These are phyloP conservation scores for Colletotrichum lentis DNA, from an alignment of 2,329 filamentous ascomycete genomes.

Conservation along the genomic window DNA sequence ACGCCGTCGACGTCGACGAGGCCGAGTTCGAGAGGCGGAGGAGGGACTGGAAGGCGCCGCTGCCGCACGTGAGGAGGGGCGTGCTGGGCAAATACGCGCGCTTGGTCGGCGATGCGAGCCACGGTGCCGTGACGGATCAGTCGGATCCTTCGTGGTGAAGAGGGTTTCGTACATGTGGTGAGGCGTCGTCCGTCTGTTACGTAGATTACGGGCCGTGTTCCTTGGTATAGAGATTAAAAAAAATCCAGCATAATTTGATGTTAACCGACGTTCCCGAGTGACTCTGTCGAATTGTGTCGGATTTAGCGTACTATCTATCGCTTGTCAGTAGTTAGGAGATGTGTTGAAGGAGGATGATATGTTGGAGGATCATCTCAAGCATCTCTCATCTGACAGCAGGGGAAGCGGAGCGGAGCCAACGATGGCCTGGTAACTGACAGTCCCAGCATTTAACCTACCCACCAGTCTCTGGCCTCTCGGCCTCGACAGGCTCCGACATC, in stretches of 20 bases:
- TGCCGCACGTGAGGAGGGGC: conserved; percentile 78
- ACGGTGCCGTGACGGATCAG: conserved; percentile 86
- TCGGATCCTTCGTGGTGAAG: conserved; percentile 42
- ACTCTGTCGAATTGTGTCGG: no score
- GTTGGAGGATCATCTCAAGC: no score
- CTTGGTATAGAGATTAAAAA: neutral
- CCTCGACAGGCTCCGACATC: neutral
- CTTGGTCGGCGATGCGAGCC: conserved; percentile 88
- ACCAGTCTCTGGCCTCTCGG: neutral
- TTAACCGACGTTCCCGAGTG: neutral
- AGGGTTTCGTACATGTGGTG: neutral
- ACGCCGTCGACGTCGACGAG: conserved; percentile 67
- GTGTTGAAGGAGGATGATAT: no score
- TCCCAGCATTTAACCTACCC: no score
- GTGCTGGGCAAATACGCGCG: conserved; percentile 89
- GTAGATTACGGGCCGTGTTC: neutral
- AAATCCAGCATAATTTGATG: neutral
- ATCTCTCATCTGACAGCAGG: no score
- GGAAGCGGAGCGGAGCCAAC: no score
- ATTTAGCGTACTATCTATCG: no score
- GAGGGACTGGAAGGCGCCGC: conserved; percentile 74
- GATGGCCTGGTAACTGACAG: no score
- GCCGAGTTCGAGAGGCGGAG: conserved; percentile 73
- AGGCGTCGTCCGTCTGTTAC: neutral
- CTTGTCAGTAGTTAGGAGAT: no score